Conservation (phyloP, 805 yeast genomes). For the Ogataea corticis region DNA sequence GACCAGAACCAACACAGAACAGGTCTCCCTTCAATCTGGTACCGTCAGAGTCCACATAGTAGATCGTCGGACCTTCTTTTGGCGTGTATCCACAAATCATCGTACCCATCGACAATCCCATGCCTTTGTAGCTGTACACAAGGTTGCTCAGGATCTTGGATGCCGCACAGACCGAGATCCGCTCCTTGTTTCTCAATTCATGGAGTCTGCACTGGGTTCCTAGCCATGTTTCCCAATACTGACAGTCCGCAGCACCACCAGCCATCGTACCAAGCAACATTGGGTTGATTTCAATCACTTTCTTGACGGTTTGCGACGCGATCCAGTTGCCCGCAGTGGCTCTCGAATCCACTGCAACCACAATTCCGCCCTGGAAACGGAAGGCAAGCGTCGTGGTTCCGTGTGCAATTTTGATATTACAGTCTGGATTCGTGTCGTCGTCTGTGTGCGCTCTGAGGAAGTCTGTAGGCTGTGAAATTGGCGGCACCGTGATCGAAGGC, state of each 20-base stretch:
- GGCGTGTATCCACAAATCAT: conserved; percentile 97
- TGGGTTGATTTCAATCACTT: conserved; percentile 95
- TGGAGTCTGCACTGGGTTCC: conserved; percentile 95
- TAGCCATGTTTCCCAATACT: conserved; percentile 98
- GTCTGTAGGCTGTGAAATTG: conserved; percentile 84
- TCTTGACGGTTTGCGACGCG: conserved; percentile 96
- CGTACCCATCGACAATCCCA: conserved; percentile 99
- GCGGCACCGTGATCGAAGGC: conserved; percentile 74
- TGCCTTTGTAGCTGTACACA: conserved; percentile 92
- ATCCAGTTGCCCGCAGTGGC: conserved; percentile 98
- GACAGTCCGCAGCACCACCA: conserved; percentile 99
- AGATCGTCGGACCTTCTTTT: conserved; percentile 93
- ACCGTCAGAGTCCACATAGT: conserved; percentile 96
- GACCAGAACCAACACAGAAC: conserved; percentile 98
- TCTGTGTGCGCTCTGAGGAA: conserved; percentile 98
- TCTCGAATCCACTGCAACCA: conserved; percentile 96
- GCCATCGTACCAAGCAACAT: conserved; percentile 97
- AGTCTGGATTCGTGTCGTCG: conserved; percentile 88
- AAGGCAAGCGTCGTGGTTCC: conserved; percentile 99
- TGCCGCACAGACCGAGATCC: conserved; percentile 96
- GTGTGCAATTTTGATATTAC: conserved; percentile 94
- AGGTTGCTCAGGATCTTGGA: conserved; percentile 88
- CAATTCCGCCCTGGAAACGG: conserved; percentile 92
- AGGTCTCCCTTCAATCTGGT: conserved; percentile 91
- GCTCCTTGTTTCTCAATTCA: conserved; percentile 90